phyloP scores from a whole-genome alignment of 495 filamentous ascomycete genomes.

The Neurospora sp. region DNA sequence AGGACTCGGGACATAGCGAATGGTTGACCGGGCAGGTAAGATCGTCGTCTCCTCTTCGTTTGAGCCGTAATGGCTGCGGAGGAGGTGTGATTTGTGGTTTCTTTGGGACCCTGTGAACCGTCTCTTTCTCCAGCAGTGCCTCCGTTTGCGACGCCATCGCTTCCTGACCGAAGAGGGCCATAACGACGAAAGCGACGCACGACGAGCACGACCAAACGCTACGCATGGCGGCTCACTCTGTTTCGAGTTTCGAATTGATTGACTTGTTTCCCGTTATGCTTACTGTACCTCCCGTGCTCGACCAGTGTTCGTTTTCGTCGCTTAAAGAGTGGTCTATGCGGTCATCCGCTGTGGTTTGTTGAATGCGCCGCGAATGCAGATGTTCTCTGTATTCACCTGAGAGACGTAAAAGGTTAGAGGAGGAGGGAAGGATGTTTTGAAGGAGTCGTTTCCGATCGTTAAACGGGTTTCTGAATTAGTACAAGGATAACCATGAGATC shows the following conservation, averaged over 20 bases:
- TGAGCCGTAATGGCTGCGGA: conserved; percentile 17
- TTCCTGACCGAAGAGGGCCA: conserved; percentile 15
- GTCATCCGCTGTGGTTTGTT: neutral
- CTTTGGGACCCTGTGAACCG: conserved; percentile 29
- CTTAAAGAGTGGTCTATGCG: neutral
- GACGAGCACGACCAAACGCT: conserved; percentile 16
- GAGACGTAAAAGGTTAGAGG: neutral
- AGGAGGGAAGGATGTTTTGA: neutral
- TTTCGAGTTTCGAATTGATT: neutral
- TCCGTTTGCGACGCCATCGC: conserved; percentile 12
- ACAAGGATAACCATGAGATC: neutral
- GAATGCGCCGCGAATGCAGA: neutral
- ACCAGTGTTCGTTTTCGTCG: neutral
- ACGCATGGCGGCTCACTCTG: conserved; percentile 19
- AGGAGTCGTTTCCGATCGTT: neutral
- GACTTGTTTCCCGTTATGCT: neutral
- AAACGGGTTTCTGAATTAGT: neutral
- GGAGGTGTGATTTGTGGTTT: conserved; percentile 1
- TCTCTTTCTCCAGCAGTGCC: conserved; percentile 6
- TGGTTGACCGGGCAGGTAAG: conserved; percentile 19
- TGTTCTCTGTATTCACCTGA: neutral
- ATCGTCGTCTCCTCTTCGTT: conserved; percentile 9
- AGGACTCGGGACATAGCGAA: conserved; percentile 25
- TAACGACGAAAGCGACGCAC: conserved; percentile 15
- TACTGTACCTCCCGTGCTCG: neutral